Base-by-base conservation (phyloP, 345 rosid species). In the Cardamine chenopodiifolia region DNA sequence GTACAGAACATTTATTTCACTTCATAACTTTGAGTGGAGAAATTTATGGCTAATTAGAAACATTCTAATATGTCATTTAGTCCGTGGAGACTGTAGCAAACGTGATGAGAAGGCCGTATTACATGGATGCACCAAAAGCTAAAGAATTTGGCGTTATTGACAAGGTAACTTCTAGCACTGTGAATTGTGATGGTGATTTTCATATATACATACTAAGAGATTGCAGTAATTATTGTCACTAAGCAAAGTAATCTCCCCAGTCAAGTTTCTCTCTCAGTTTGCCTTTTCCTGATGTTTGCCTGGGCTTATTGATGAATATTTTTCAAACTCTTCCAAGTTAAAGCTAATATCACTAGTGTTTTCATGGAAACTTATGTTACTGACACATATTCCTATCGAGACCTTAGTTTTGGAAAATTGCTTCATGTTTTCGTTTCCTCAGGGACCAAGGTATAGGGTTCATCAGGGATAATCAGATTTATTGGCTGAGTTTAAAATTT, bases 101-200 rank as follows among this genome's bases (percentile, higher is more conserved):
- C 32, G 86, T 42, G 68, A 90, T 91, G 90, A 87, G 69, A 79
- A 78, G 87, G 57, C 93, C 91, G 10, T 87, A 58, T 81, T 84
- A 83, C 71, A 88, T 94, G 97, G 91, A 91, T 76, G 75, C 92
- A 13, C 78, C 47, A 25, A 83, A 66, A 83, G 98, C 97, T 59
- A 83, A 79, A 78, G 95, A 90, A 71, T 94, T 89, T 75, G 98
- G 98, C 25, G 95, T 91, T 76, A 80, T 91, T 73, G 98, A 91
- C 81, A 85, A 76, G 84, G 97, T 94, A 70, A 74, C 83, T 66
- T 34, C 26, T 0, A 11, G 61, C 18, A 54, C 48, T 35, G 50
- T 76, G 15, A 35, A 10, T n/a, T 62, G 20, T 5, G 11, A 25
- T 70, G 19, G 54, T 40, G 26, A 29, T 48, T 65, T 19, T 22